Evolutionary conservation across 805 yeast species (phyloP), one percentile per base, ranked within the genome.

Genomic region (Maudiozyma saulgeensis): DNA sequence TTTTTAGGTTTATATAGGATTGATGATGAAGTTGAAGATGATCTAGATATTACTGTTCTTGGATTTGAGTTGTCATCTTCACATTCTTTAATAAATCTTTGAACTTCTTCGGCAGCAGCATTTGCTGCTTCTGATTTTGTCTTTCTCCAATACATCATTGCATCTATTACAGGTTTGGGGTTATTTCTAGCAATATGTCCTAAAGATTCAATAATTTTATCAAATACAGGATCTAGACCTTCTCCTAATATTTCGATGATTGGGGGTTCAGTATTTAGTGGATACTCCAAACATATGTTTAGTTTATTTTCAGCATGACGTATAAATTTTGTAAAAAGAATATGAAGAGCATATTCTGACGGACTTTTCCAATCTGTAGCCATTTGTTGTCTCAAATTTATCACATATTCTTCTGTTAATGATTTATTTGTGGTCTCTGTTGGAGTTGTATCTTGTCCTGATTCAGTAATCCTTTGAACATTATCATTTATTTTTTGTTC

Each of bases 81-180:
- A 41, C 67, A 64, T 15, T 68, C 71, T 53, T 62, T 67, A 9
- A 69, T 39, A 2, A 72, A 70, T 49, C 64, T 72, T 46, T 78
- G 81, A 15, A 76, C 72, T 40, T 74, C 75, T 18, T 79, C 73
- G 4, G 81, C 75, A 1, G 84, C 80, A 66, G 77, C 70, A 28
- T 79, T 78, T 2, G 95, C 87, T 3, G 85, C 82, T 58, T 91
- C 98, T 13, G 95, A 82, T 65, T 93, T 93, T 1, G 91, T 80
- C 63, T 91, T 87, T 52, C 98, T 77, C 99, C 99, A 93, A 63
- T 87, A 90, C 98, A 93, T 90, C 51, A 93, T 96, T 6, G 96
- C 88, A 65, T 93, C 99, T 34, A 95, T 89, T 1, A 93, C 96
- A 0, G 96, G 96, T 61, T 88, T 90, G 0, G 98, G 97, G 56